Percentiles rank a stretch among this genome's conserved stretches.
Conservation (phyloP, 2,329 filamentous ascomycete genomes). For the Pezicula neosporulosa region DNA sequence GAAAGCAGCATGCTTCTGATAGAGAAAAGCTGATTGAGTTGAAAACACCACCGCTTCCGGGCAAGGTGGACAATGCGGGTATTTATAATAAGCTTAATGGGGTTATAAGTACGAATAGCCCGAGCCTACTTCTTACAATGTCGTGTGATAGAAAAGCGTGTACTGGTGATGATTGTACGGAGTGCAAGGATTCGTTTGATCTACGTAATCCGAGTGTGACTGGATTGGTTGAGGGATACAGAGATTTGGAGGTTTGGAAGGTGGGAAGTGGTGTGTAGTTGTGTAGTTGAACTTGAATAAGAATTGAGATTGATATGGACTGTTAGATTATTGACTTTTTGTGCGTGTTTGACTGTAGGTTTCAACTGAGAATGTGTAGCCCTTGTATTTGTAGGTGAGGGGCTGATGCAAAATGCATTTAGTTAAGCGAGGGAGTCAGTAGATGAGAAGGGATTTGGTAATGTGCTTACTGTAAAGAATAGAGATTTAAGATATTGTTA, state of each 20-base stretch:
- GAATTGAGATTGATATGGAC: too few relatives aligned
- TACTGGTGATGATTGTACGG: not conserved
- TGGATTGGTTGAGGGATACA: not conserved
- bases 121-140: not conserved
- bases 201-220: not conserved
- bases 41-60: not conserved
- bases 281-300: not conserved
- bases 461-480: too few relatives aligned
- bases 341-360: too few relatives aligned
- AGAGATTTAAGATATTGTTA: too few relatives aligned
- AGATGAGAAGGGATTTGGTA: too few relatives aligned
- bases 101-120: not conserved
- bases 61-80: not conserved
- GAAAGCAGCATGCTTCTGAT: not conserved
- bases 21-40: not conserved
- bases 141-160: not conserved
- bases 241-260: not conserved
- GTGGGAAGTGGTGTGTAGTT: not conserved
- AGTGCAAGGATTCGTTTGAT: not conserved
- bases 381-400: too few relatives aligned
- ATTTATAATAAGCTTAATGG: not conserved
- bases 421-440: too few relatives aligned
- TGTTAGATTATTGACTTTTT: too few relatives aligned
- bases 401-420: too few relatives aligned
- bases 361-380: too few relatives aligned